A percentile compares a stretch with the other conserved stretches of the same genome.
Conservation (phyloP, 176 grass and related monocot species). For the Otatea glauca region DNA sequence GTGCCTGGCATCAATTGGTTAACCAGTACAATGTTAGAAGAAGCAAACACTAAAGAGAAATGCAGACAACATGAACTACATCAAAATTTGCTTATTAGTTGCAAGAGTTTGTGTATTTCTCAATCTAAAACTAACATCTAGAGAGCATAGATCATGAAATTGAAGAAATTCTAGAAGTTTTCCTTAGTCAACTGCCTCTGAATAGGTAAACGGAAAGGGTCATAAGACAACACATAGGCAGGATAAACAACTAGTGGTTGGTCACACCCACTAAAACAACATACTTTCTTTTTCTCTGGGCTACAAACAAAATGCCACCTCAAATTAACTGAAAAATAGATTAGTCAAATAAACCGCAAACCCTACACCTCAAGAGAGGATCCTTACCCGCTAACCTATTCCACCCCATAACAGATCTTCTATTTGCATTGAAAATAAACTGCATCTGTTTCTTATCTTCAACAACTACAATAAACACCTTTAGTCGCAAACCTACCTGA, state of each 20-base stretch:
- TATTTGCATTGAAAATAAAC: slow-evolving; percentile 18
- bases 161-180: background rate
- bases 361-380: slow-evolving; percentile 6
- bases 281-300: background rate
- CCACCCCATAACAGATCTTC: background rate
- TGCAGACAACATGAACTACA: slow-evolving; percentile 26
- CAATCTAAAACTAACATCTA: slow-evolving; percentile 12
- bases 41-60: slow-evolving; percentile 26
- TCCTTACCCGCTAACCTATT: slow-evolving; percentile 3
- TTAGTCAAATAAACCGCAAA: background rate
- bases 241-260: slow-evolving; percentile 2
- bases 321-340: background rate
- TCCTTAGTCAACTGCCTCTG: background rate
- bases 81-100: slow-evolving; percentile 26
- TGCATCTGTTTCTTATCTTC: slow-evolving; percentile 13
- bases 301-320: slow-evolving; percentile 23
- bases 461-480: slow-evolving; percentile 2
- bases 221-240: background rate
- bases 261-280: slow-evolving; percentile 13
- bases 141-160: slow-evolving; percentile 1
- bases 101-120: slow-evolving; percentile 24
- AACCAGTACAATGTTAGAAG: slow-evolving; percentile 33
- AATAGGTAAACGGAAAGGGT: background rate
- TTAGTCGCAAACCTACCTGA: background rate
- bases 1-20: slow-evolving; percentile 58